These are phyloP conservation scores for Pilatotrama ljubarskyi DNA, from an alignment of 768 basidiomycete species.

Conservation along the genomic window DNA sequence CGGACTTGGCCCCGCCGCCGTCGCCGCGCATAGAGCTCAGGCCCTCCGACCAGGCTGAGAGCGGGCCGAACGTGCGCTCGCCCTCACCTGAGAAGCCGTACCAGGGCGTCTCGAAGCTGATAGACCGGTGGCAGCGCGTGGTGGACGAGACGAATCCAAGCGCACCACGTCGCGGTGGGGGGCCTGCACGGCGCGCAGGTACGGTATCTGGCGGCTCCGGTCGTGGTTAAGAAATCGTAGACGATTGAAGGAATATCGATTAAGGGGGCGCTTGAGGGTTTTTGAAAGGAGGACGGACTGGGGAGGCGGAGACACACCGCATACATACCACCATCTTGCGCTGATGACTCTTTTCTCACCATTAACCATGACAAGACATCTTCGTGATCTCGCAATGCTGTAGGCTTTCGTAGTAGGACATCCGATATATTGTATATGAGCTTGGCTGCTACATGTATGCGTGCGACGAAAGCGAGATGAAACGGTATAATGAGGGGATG, in stretches of 20 bases:
- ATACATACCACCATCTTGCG: not conserved
- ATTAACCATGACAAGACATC: not conserved
- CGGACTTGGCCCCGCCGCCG: conserved; percentile 3
- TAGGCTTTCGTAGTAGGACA: not conserved
- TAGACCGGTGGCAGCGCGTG: conserved; percentile 87
- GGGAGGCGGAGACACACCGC: not conserved
- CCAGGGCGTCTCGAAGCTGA: conserved; percentile 80
- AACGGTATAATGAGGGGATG: not conserved
- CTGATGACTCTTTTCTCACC: not conserved
- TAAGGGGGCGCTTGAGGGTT: not conserved
- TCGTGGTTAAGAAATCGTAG: conserved; percentile 1
- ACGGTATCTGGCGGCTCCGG: conserved; percentile 18
- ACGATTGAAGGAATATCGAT: not conserved
- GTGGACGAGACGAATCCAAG: conserved; percentile 40
- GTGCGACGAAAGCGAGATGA: not conserved
- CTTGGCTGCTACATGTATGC: conserved; percentile 10
- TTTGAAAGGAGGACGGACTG: conserved; percentile 1
- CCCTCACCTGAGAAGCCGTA: conserved; percentile 78
- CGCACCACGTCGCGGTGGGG: conserved; percentile 10
- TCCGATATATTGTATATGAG: conserved; percentile 9
- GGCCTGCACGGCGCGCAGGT: conserved; percentile 18
- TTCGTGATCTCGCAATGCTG: conserved; percentile 7
- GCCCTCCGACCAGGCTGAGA: conserved; percentile 4
- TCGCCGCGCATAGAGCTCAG: conserved; percentile 18
- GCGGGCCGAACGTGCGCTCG: conserved; percentile 36